A percentile compares a stretch with the other conserved stretches of the same genome.
phyloP scores from a whole-genome alignment of 352 stramenopile genomes.

The Pythium grandisporangium region DNA sequence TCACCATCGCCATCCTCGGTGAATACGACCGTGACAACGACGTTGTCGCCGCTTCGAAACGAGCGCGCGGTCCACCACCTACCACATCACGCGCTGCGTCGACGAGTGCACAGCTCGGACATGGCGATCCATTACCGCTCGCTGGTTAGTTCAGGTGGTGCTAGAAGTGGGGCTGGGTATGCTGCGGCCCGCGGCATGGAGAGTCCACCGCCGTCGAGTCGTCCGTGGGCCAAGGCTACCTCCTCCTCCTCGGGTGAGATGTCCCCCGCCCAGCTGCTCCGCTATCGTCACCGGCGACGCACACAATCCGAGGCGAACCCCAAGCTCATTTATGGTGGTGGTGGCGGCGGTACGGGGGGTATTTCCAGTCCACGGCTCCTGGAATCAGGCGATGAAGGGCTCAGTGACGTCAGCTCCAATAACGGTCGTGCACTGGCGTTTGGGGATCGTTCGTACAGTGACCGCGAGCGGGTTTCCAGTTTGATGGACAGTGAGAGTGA shows the following conservation, averaged over 20 bases:
- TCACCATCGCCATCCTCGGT: neutral
- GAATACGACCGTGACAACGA: neutral
- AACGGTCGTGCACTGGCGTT: neutral
- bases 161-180: constrained; percentile 7
- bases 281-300: constrained; percentile 9
- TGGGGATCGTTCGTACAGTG: neutral
- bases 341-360: neutral
- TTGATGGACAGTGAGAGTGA: constrained; percentile 6
- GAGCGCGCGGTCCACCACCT: constrained; percentile 5
- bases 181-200: constrained; percentile 4
- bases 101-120: constrained; percentile 56
- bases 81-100: no score
- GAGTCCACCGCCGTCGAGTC: constrained; percentile 13
- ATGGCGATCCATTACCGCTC: constrained; percentile 20
- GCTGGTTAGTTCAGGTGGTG: neutral
- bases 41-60: neutral
- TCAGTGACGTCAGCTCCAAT: no score
- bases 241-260: constrained; percentile 2
- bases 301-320: constrained; percentile 6
- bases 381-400: no score
- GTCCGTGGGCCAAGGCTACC: constrained; percentile 12
- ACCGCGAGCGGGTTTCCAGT: neutral
- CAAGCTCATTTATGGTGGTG: neutral
- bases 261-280: constrained; percentile 9
- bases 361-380: neutral